Evolutionary conservation across 1,284 basidiomycete genomes (phyloP).

Genomic region (Sporisorium sorghi): DNA sequence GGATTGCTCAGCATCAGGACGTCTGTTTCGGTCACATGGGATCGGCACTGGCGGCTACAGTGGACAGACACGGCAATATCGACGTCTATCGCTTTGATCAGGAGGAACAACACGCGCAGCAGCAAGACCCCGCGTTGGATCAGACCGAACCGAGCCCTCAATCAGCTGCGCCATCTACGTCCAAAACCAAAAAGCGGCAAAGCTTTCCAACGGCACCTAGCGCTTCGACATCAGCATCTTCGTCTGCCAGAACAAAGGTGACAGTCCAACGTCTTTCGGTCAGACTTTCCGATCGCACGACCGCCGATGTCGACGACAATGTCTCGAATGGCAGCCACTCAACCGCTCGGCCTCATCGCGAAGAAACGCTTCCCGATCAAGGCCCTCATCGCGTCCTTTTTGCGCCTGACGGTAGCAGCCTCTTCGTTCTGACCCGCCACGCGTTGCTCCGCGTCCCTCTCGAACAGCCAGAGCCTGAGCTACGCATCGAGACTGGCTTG

Average conservation of each 20-base stretch:
- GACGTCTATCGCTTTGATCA: conserved; percentile 5
- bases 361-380: background rate
- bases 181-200: background rate
- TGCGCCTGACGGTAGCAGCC: conserved; percentile 3
- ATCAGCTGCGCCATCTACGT: background rate
- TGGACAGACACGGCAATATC: conserved; percentile 29
- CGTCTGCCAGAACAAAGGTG: background rate
- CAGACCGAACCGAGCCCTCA: background rate
- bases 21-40: conserved; percentile 16
- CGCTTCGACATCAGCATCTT: background rate
- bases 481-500: background rate
- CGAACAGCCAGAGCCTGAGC: background rate
- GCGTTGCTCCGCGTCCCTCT: conserved; percentile 9
- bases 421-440: conserved; percentile 20
- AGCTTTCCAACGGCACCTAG: background rate
- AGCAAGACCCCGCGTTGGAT: background rate
- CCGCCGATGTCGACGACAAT: background rate
- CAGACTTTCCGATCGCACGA: background rate
- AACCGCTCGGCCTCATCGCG: background rate
- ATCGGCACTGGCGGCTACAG: conserved; percentile 7
- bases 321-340: no score
- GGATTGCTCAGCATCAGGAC: conserved; percentile 27
- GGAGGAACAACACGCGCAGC: background rate
- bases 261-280: background rate
- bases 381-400: conserved; percentile 13